Conservation (phyloP, 306 rosid species). For the Malus asiatica region DNA sequence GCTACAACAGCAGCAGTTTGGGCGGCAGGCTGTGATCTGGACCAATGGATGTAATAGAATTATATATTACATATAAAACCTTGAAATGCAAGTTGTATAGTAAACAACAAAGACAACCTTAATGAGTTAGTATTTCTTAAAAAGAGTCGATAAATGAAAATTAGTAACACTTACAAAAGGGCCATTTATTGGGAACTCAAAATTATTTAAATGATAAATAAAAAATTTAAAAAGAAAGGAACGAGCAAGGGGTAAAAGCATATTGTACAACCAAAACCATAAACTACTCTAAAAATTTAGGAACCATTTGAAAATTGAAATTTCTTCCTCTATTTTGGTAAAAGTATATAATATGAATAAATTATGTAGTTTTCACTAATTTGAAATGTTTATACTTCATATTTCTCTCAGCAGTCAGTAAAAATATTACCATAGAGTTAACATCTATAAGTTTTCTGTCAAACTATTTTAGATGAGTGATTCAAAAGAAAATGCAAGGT, state of each 20-base stretch:
- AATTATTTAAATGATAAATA: background rate
- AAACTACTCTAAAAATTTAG: background rate
- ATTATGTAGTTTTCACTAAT: background rate
- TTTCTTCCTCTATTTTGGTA: background rate
- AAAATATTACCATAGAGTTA: background rate
- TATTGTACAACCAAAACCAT: background rate
- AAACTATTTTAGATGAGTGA: background rate
- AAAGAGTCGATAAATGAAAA: background rate
- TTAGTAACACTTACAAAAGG: background rate
- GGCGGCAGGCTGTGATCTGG: slow-evolving; percentile 36
- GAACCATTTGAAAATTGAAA: background rate
- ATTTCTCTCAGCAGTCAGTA: background rate
- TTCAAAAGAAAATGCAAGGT: background rate
- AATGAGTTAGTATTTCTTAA: background rate
- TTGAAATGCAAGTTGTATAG: background rate
- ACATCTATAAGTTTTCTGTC: background rate
- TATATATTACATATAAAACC: background rate
- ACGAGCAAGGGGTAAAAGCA: no score
- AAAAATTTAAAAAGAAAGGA: background rate
- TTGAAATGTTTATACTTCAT: background rate
- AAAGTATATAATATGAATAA: no score
- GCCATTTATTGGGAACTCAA: background rate
- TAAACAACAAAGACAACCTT: background rate
- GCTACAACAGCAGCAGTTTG: slow-evolving; percentile 34
- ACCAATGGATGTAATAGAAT: background rate